phyloP scores from a whole-genome alignment of 768 basidiomycete genomes.

The Lentinula edodes region DNA sequence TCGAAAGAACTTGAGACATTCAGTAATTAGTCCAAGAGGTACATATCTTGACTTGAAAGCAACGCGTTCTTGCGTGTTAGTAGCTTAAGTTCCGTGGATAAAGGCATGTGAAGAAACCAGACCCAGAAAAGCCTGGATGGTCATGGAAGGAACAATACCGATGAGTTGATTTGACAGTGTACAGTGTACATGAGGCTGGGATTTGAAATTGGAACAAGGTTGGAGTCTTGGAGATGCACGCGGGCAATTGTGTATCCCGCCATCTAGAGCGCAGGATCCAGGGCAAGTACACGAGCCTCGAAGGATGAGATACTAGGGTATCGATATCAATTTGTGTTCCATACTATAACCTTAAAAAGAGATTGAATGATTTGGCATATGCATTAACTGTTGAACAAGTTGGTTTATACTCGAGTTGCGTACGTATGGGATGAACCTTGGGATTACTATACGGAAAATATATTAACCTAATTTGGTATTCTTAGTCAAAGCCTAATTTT shows the following conservation, averaged over 20 bases:
- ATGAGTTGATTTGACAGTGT: background rate
- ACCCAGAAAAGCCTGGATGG: background rate
- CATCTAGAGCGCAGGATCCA: background rate
- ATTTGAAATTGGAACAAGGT: background rate
- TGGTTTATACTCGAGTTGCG: background rate
- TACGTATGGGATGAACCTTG: background rate
- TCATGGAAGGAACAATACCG: background rate
- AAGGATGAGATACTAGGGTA: background rate
- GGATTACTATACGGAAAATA: background rate
- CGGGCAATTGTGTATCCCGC: background rate
- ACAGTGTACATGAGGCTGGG: background rate
- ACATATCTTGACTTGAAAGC: too few relatives aligned
- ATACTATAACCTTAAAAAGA: background rate
- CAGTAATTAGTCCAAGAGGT: too few relatives aligned
- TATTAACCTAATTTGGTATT: background rate
- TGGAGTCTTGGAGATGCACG: background rate
- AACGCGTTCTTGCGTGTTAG: background rate
- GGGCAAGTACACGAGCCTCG: background rate
- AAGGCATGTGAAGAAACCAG: background rate
- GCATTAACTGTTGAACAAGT: background rate
- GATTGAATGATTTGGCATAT: background rate
- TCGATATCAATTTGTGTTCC: background rate
- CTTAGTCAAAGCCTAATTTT: background rate
- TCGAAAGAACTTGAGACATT: too few relatives aligned
- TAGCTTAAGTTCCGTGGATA: background rate